These are phyloP conservation scores for Nemania abortiva DNA, from an alignment of 2,329 filamentous ascomycete species.

Conservation along the genomic window DNA sequence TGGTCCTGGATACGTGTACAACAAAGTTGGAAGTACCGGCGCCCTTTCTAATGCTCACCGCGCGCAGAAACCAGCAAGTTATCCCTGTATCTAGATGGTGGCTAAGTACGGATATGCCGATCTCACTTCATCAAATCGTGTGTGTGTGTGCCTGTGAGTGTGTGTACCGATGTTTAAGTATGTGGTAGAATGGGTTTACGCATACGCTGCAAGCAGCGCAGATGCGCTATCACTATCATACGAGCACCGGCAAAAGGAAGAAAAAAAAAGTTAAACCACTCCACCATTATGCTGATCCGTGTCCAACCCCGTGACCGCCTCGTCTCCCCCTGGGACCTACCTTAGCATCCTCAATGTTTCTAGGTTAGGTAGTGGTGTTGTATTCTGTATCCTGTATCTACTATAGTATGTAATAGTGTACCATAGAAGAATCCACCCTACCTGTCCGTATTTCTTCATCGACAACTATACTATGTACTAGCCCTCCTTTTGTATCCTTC, in stretches of 20 bases:
- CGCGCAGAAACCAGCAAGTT: constrained; percentile 4
- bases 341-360: constrained; percentile 10
- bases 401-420: background rate
- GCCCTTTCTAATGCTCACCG: constrained; percentile 32
- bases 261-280: constrained; percentile 27
- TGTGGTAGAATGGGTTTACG: background rate
- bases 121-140: constrained; percentile 10
- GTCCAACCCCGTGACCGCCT: constrained; percentile 38
- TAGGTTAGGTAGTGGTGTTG: background rate
- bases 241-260: constrained; percentile 30
- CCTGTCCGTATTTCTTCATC: background rate
- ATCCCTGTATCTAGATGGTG: constrained; percentile 30
- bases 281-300: constrained; percentile 35
- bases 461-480: background rate
- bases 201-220: constrained; percentile 11
- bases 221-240: constrained; percentile 28
- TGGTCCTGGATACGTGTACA: constrained; percentile 35
- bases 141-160: background rate
- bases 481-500: constrained; percentile 2
- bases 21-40: constrained; percentile 29
- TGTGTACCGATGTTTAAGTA: constrained; percentile 9
- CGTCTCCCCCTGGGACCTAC: constrained; percentile 20
- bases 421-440: constrained; percentile 7
- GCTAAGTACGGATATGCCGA: constrained; percentile 25
- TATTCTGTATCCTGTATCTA: too few species aligned